A percentile compares a stretch with the other conserved stretches of the same genome.
Conservation (phyloP, 2,329 filamentous ascomycete species). For the Biscogniauxia marginata region DNA sequence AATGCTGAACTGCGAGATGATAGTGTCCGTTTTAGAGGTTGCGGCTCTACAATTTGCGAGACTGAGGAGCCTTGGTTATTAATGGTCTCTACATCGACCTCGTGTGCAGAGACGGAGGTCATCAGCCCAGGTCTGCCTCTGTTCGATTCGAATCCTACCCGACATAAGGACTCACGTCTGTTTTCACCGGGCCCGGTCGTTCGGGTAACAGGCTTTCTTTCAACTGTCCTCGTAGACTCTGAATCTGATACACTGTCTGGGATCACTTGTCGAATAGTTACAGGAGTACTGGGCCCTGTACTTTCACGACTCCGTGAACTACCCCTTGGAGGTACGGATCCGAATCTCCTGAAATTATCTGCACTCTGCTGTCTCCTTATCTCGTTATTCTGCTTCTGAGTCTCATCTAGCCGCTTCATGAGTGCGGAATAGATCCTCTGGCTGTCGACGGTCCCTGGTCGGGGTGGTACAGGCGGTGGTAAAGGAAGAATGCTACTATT, state of each 20-base stretch:
- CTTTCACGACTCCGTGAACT: conserved; percentile 16
- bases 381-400: conserved; percentile 28
- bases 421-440: conserved; percentile 63
- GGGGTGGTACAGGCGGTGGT: conserved; percentile 16
- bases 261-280: conserved; percentile 28
- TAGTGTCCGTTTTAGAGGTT: conserved; percentile 28
- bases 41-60: conserved; percentile 12
- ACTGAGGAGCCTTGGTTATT: background rate
- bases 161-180: background rate
- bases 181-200: background rate
- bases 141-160: background rate
- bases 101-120: background rate
- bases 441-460: conserved; percentile 46
- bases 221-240: conserved; percentile 7
- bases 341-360: conserved; percentile 15
- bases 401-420: conserved; percentile 53
- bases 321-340: conserved; percentile 17
- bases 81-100: background rate
- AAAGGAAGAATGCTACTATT: conserved; percentile 9
- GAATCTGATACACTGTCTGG: conserved; percentile 21
- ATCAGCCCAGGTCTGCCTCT: background rate
- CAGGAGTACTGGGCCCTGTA: conserved; percentile 3
- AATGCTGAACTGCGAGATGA: conserved; percentile 48
- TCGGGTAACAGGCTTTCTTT: background rate
- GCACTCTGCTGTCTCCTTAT: conserved; percentile 20